Evolutionary conservation across 345 rosid genomes (phyloP).

Genomic region (Draba incana): DNA sequence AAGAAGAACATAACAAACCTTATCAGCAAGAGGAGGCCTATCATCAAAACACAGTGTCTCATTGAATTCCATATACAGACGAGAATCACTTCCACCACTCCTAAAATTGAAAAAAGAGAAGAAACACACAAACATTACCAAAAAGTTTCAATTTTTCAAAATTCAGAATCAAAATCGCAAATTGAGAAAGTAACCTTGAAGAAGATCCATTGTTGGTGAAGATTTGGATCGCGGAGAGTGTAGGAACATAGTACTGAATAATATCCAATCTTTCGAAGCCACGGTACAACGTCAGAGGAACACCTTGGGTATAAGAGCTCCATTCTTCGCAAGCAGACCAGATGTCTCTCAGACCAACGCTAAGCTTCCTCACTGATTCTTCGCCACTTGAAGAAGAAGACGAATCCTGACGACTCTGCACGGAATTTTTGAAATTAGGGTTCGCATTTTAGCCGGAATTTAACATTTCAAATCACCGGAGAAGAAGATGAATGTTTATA

Average conservation of each 20-base stretch:
- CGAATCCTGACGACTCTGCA: background rate
- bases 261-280: no score
- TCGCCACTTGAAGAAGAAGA: background rate
- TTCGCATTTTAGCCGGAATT: background rate
- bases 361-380: background rate
- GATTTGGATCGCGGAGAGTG: conserved; percentile 29
- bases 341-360: background rate
- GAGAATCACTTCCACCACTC: conserved; percentile 3
- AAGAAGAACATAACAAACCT: background rate
- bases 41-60: background rate
- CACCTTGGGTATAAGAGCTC: background rate
- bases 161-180: background rate
- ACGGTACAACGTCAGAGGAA: background rate
- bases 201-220: conserved; percentile 29
- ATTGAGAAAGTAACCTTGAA: background rate
- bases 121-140: no score
- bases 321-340: conserved; percentile 13
- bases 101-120: conserved; percentile 7
- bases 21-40: background rate
- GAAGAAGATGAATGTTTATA: no score
- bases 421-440: background rate
- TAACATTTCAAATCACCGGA: no score
- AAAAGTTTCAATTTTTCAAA: background rate
- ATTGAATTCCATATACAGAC: conserved; percentile 8
- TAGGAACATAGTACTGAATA: conserved; percentile 14